A percentile compares a stretch with the other conserved stretches of the same genome.
Conservation (phyloP, 2,329 filamentous ascomycete genomes). For the Arthrobotrys megalospora region DNA sequence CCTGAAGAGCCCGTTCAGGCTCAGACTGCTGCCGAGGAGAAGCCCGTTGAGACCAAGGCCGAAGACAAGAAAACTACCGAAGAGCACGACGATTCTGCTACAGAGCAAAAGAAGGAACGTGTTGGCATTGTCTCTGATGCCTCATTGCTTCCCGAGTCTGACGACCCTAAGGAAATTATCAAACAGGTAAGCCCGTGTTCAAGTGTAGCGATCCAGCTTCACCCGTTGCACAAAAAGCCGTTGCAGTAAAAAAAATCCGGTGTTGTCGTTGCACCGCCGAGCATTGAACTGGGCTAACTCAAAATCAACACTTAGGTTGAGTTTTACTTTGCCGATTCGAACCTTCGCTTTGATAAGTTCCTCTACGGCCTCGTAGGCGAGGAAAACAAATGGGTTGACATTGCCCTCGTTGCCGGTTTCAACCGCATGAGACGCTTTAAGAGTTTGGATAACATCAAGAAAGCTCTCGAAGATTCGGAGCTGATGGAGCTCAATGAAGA, state of each 20-base stretch:
- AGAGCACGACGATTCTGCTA: constrained; percentile 45
- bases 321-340: constrained; percentile 95
- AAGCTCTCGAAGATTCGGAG: constrained; percentile 83
- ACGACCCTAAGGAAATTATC: constrained; percentile 85
- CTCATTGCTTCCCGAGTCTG: constrained; percentile 77
- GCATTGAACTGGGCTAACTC: constrained; percentile 7
- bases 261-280: constrained; percentile 39
- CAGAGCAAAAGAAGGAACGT: constrained; percentile 70
- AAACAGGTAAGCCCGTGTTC: constrained; percentile 76
- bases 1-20: constrained; percentile 35
- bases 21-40: background rate
- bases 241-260: background rate
- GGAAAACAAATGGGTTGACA: constrained; percentile 83
- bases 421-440: constrained; percentile 97
- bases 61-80: constrained; percentile 50
- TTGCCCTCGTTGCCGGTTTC: constrained; percentile 86
- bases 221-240: background rate
- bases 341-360: constrained; percentile 89
- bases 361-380: constrained; percentile 83
- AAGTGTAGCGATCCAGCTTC: background rate
- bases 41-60: constrained; percentile 45
- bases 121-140: constrained; percentile 77
- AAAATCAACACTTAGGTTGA: constrained; percentile 76
- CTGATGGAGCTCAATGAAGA: constrained; percentile 79
- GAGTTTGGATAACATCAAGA: constrained; percentile 85